Evolutionary conservation across 2,329 filamentous ascomycete genomes (phyloP), one percentile per base, ranked within the genome.

Genomic region (Hypoxylon sp.): DNA sequence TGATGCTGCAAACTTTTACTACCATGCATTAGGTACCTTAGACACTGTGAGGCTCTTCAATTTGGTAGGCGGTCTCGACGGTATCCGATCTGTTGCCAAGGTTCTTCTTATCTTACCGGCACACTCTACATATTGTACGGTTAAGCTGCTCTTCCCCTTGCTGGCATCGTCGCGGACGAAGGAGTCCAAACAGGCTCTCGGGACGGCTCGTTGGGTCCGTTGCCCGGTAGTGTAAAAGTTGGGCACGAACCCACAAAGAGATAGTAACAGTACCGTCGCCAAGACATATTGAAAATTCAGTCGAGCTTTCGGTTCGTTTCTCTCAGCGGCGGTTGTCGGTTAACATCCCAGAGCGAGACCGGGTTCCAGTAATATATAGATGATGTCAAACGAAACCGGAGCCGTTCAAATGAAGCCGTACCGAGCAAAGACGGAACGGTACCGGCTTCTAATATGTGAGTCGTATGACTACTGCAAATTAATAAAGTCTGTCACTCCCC

Each of bases 261-360:
- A 35, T 42, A 54, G 48, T 35, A 63, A 62, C 68, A 50, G 57
- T 66, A 51, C 35, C 44, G 55, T 62, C 44, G 61, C 68, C 61
- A 65, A 65, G 69, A 44, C 53, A 27, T 35, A 66, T 64, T 37
- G 35, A 63, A 53, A 48, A 27, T 10, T 15, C 24, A 47, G 31
- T 48, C 37, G 29, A 65, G 15, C 29, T 48, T 71, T 32, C 32
- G 50, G 27, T 69, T 47, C 29, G 29, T 31, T 50, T 67, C 57
- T 60, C 31, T 42, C 46, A 59, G 39, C 46, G 44, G 50, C 69
- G 69, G 69, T 71, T 71, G 60, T 71, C 69, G 69, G 69, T 44
- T 32, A 21, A 31, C 11, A 65, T 3, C 29, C 37, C 8, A 42
- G 24, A 48, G 31, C 37, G 32, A 52, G 8, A 58, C 39, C 48